phyloP scores from a whole-genome alignment of 495 filamentous ascomycete species.

The Aspergillus homomorphus region DNA sequence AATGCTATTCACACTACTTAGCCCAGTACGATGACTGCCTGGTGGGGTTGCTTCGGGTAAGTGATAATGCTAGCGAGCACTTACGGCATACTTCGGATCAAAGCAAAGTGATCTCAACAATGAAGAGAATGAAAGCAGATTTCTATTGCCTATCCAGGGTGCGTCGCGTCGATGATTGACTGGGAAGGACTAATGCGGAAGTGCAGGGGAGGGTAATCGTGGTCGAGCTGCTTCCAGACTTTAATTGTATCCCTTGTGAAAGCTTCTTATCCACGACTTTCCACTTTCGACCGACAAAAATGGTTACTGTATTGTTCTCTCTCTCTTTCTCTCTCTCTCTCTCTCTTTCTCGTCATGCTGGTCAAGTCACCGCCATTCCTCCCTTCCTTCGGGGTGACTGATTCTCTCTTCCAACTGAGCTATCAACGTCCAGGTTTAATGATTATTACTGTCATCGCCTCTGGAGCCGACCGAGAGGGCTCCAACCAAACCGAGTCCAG shows the following conservation, averaged over 20 bases:
- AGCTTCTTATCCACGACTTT: not conserved
- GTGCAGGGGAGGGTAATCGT: not conserved
- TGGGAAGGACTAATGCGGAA: not conserved
- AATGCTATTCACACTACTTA: not conserved
- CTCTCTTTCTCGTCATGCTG: not conserved
- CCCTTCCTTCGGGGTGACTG: not conserved
- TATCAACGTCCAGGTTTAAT: too few relatives aligned
- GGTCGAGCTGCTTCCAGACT: slow-evolving; percentile 9
- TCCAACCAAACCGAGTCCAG: too few relatives aligned
- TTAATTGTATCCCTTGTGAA: not conserved
- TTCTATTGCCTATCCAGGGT: not conserved
- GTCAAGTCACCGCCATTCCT: slow-evolving; percentile 20
- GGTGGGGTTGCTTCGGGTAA: not conserved
- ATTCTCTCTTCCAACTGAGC: not conserved
- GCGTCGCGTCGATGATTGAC: not conserved
- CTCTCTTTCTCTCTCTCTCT: slow-evolving; percentile 1
- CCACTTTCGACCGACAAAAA: not conserved
- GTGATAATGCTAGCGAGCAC: not conserved
- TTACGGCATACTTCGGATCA: slow-evolving; percentile 7
- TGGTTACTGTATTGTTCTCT: slow-evolving; percentile 1
- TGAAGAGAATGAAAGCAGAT: not conserved
- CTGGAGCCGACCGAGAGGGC: too few relatives aligned
- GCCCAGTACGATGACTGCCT: too few relatives aligned
- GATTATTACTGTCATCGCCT: too few relatives aligned
- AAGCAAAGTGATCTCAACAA: not conserved